These are phyloP conservation scores for Debaryomycetaceae sp. DNA, from an alignment of 1,139 yeast species.

Conservation along the genomic window DNA sequence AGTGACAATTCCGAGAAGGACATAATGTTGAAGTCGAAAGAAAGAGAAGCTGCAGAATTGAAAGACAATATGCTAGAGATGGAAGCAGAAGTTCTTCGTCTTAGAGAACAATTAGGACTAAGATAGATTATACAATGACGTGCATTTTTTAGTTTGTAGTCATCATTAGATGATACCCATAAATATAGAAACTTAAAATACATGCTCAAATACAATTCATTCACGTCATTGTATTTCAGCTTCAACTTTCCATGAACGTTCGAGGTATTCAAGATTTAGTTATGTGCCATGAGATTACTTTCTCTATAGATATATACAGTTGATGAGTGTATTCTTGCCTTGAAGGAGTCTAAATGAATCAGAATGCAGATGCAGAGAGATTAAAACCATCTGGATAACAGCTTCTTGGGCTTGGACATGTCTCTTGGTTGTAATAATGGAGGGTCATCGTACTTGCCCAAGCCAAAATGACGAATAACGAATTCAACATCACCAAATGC, in stretches of 20 bases:
- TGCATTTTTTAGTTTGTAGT: neutral
- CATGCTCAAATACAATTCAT: too few species aligned
- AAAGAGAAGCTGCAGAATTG: conserved; percentile 43
- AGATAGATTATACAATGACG: neutral
- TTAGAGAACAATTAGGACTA: conserved; percentile 43
- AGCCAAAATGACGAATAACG: conserved; percentile 66
- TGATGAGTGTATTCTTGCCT: neutral
- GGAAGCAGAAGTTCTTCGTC: conserved; percentile 64
- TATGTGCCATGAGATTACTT: neutral
- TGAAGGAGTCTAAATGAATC: neutral
- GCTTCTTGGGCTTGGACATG: conserved; percentile 12
- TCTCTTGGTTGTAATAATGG: conserved; percentile 29
- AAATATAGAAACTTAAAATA: neutral
- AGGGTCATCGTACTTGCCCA: conserved; percentile 46
- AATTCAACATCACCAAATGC: conserved; percentile 79
- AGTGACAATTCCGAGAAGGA: conserved; percentile 42
- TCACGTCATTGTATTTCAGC: too few species aligned
- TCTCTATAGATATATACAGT: neutral
- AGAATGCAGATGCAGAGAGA: neutral
- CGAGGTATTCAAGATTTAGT: neutral
- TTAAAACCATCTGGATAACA: conserved; percentile 21
- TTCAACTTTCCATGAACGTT: too few species aligned
- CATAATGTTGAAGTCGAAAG: conserved; percentile 28
- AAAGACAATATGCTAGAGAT: conserved; percentile 52
- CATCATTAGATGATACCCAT: neutral